Evolutionary conservation across 1,139 yeast species (phyloP).

Genomic region (Eremothecium coryli): DNA sequence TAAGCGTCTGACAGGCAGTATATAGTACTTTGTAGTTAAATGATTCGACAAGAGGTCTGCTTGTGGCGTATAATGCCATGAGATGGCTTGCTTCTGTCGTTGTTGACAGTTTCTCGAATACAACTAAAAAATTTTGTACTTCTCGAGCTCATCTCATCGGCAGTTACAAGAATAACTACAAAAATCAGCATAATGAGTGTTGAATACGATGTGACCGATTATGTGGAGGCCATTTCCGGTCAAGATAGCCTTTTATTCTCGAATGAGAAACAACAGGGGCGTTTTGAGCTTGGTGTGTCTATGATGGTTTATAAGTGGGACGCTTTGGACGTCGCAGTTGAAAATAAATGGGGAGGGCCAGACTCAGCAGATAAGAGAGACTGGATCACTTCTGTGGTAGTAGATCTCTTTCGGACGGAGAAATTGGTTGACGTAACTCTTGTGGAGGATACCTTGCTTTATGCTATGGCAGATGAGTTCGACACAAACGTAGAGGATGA

Average conservation of each 20-base stretch:
- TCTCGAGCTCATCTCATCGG: no score
- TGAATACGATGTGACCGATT: conserved; percentile 26
- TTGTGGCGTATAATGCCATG: no score
- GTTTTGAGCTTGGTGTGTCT: conserved; percentile 89
- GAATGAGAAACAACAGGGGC: conserved; percentile 63
- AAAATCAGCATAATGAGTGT: conserved; percentile 17
- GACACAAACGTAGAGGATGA: conserved; percentile 84
- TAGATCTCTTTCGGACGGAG: conserved; percentile 62
- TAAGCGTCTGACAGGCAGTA: no score
- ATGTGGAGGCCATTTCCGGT: conserved; percentile 33
- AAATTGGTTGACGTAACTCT: conserved; percentile 62
- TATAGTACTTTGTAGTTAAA: no score
- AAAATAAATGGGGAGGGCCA: conserved; percentile 94
- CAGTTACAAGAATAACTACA: no score
- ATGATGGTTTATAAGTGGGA: conserved; percentile 89
- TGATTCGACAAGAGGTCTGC: no score
- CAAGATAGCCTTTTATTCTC: conserved; percentile 40
- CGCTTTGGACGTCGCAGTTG: conserved; percentile 83
- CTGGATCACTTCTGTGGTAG: conserved; percentile 80
- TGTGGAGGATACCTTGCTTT: conserved; percentile 75
- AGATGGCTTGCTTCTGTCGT: no score
- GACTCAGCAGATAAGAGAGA: conserved; percentile 86
- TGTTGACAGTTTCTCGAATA: no score
- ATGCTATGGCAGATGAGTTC: conserved; percentile 93
- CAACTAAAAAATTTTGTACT: no score